These are phyloP conservation scores for Acanthamoeba castellanii DNA, from an alignment of 208 protist species.

Conservation along the genomic window DNA sequence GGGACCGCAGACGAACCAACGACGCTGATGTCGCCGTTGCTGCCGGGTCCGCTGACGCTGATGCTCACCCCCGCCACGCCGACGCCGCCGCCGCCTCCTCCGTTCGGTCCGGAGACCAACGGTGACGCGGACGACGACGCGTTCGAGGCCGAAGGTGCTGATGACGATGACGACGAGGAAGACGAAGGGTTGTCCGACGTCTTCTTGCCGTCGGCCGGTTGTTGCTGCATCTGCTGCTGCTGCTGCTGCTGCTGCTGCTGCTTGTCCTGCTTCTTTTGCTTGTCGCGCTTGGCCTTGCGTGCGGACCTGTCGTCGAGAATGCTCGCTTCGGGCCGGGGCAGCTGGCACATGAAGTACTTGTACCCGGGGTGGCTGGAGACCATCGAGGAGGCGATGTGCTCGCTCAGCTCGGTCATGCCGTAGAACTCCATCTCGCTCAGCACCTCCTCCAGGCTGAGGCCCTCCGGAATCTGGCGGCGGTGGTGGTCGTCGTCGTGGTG, in stretches of 20 bases:
- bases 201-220: neutral
- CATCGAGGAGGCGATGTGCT: slow-evolving; percentile 24
- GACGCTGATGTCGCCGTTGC: too few species aligned
- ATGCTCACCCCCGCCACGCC: too few species aligned
- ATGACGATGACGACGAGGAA: neutral
- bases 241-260: neutral
- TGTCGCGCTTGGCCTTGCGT: too few species aligned
- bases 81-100: too few species aligned
- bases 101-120: too few species aligned
- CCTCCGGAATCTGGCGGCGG: slow-evolving; percentile 24
- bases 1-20: too few species aligned
- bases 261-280: too few species aligned
- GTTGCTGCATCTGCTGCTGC: neutral
- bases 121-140: neutral
- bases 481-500: too few species aligned
- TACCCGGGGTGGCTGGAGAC: slow-evolving; percentile 1
- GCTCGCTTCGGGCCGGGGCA: neutral
- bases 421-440: slow-evolving; percentile 57
- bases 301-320: neutral
- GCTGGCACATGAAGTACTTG: slow-evolving; percentile 28
- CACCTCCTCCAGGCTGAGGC: neutral
- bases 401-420: slow-evolving; percentile 46
- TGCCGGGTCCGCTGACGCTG: too few species aligned
- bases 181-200: neutral
- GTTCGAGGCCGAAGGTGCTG: neutral